Base-by-base conservation (phyloP, 2,329 filamentous ascomycete species). In the Zymoseptoria passerinii region DNA sequence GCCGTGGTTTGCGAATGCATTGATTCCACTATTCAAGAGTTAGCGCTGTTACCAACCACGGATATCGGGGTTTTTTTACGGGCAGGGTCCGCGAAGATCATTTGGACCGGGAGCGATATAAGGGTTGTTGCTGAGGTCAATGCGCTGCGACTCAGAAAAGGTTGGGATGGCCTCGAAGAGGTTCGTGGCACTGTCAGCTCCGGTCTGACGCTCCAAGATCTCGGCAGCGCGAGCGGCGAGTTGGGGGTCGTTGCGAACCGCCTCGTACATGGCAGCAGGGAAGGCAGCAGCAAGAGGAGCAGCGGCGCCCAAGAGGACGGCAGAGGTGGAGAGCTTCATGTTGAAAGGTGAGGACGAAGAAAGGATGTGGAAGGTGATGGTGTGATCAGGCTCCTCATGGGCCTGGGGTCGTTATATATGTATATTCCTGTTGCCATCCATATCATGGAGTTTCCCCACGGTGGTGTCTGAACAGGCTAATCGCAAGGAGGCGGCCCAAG, bases 51-150 rank as follows among this genome's bases (percentile, higher is more conserved):
- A n/a, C n/a, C n/a, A n/a, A n/a, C n/a, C n/a, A n/a, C n/a, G n/a
- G n/a, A n/a, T n/a, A n/a, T n/a, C n/a, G n/a, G n/a, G n/a, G n/a
- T n/a, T n/a, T n/a, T n/a, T n/a, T n/a, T n/a, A n/a, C n/a, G 70
- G 71, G 49, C 71, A 73, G 10, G 65, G 65, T 18, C 71, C 71
- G 48, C 70, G 59, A 27, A 69, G 61, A 51, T 72, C 71, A 6
- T 60, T 62, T 13, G 52, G 48, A 1, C 63, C 50, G 10, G 71
- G 71, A 35, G 70, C 61, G 13, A 61, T 57, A 52, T 65, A 72
- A 13, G 65, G 67, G 50, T 72, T 63, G 2, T 60, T 58, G 49
- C 66, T 67, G 8, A 70, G 62, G 50, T 68, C 61, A 54, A 69
- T 62, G 53, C 59, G 64, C 48, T 72, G 70, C 28, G 65, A 57